These are phyloP conservation scores for Saccharomyces kudriavzevii DNA, from an alignment of 805 yeast species.

Conservation along the genomic window DNA sequence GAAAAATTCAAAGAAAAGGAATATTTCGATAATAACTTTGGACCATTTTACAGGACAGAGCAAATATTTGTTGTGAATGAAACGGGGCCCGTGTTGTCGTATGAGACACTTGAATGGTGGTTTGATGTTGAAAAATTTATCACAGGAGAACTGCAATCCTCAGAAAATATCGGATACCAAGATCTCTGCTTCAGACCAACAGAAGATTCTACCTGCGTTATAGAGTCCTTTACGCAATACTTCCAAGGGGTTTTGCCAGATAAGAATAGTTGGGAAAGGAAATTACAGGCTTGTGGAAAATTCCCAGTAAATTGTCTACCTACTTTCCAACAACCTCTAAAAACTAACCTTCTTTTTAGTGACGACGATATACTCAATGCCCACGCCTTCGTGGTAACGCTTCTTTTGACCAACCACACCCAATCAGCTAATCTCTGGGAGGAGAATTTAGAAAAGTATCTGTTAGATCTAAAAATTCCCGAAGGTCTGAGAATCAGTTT, in stretches of 20 bases:
- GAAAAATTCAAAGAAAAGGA: slow-evolving; percentile 59
- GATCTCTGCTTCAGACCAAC: slow-evolving; percentile 81
- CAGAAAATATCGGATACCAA: slow-evolving; percentile 35
- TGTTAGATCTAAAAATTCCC: slow-evolving; percentile 45
- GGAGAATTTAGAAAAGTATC: slow-evolving; percentile 47
- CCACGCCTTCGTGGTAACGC: slow-evolving; percentile 67
- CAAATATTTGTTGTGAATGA: slow-evolving; percentile 70
- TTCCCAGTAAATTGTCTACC: slow-evolving; percentile 90
- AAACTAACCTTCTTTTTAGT: slow-evolving; percentile 64
- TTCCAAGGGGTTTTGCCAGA: slow-evolving; percentile 57
- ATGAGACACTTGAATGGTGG: slow-evolving; percentile 81
- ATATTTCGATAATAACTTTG: slow-evolving; percentile 72
- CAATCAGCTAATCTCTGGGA: slow-evolving; percentile 55
- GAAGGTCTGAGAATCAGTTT: slow-evolving; percentile 59
- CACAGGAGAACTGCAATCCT: slow-evolving; percentile 24
- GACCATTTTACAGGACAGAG: slow-evolving; percentile 85
- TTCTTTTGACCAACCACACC: slow-evolving; percentile 54
- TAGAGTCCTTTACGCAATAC: slow-evolving; percentile 85
- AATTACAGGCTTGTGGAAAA: slow-evolving; percentile 53
- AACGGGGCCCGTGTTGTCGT: slow-evolving; percentile 59
- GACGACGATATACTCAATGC: slow-evolving; percentile 48
- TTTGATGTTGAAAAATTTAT: slow-evolving; percentile 63
- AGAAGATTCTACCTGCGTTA: slow-evolving; percentile 63
- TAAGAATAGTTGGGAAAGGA: slow-evolving; percentile 42
- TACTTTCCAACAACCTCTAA: slow-evolving; percentile 81